Conservation (phyloP, 2,329 filamentous ascomycete genomes). For the Uncinocarpus reesii region DNA sequence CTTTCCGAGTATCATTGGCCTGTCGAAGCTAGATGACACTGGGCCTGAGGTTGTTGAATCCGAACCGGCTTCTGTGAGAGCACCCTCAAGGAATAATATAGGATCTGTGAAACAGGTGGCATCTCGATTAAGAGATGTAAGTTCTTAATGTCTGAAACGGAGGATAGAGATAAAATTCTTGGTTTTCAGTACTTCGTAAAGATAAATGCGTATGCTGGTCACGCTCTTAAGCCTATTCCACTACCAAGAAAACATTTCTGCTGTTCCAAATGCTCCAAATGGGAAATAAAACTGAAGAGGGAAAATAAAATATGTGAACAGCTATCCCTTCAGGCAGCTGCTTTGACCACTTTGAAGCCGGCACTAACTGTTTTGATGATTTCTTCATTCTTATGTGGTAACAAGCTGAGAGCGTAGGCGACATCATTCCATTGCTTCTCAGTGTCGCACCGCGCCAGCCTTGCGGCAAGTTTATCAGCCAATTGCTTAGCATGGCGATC, state of each 20-base stretch:
- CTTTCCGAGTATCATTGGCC: too few species aligned
- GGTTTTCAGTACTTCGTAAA: not conserved
- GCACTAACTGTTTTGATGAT: constrained; percentile 35
- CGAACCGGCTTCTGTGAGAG: too few species aligned
- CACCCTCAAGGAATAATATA: too few species aligned
- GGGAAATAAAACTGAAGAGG: not conserved
- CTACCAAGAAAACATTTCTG: too few species aligned
- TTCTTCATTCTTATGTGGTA: constrained; percentile 59
- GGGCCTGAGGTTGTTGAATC: too few species aligned
- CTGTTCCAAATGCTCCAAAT: not conserved
- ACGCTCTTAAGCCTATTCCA: too few species aligned
- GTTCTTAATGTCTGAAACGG: too few species aligned
- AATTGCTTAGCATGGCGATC: constrained; percentile 96
- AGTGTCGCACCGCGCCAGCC: constrained; percentile 73
- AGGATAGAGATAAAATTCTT: too few species aligned
- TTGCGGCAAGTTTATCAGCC: constrained; percentile 79
- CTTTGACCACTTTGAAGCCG: constrained; percentile 53
- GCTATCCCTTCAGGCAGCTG: constrained; percentile 40
- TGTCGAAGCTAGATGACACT: too few species aligned
- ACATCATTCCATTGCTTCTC: constrained; percentile 98
- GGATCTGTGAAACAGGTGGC: not conserved
- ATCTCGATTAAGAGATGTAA: too few species aligned
- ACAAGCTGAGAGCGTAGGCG: constrained; percentile 74
- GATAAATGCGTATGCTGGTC: not conserved
- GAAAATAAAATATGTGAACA: too few species aligned